Conservation (phyloP, 805 yeast species). For the Hanseniaspora guilliermondii region DNA sequence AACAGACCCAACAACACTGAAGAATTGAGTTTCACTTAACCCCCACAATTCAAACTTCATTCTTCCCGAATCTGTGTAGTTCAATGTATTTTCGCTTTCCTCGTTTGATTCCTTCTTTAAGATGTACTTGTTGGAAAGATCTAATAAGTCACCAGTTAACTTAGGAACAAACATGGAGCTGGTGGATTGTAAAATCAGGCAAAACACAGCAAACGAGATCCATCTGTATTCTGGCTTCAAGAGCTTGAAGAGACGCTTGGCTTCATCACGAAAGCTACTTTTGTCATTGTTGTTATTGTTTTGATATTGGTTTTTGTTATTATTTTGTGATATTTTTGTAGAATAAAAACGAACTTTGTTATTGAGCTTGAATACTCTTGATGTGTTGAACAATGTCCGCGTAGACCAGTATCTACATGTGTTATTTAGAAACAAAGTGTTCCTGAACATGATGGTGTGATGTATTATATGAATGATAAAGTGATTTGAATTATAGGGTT, state of each 20-base stretch:
- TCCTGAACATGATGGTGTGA: neutral
- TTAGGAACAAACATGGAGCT: conserved; percentile 57
- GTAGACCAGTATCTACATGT: neutral
- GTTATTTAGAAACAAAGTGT: neutral
- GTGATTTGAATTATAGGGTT: neutral
- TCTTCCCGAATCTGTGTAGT: conserved; percentile 14
- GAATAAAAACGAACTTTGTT: neutral
- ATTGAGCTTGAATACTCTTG: neutral
- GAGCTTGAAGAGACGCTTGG: conserved; percentile 37
- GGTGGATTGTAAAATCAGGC: conserved; percentile 20
- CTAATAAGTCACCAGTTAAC: conserved; percentile 76
- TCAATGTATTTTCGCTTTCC: conserved; percentile 1
- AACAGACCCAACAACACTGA: conserved; percentile 44
- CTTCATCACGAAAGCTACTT: conserved; percentile 4
- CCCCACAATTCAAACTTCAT: conserved; percentile 37
- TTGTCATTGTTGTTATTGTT: neutral
- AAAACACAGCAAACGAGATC: conserved; percentile 46
- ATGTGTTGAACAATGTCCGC: neutral
- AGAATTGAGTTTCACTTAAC: conserved; percentile 50
- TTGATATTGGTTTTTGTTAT: neutral
- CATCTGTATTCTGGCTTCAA: conserved; percentile 46
- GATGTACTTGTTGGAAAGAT: conserved; percentile 34
- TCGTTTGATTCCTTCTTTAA: neutral
- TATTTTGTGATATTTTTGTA: neutral
- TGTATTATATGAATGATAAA: too few relatives aligned